Percentiles rank a stretch among this genome's conserved stretches.
These are phyloP conservation scores for Talaromyces borbonicus DNA, from an alignment of 495 filamentous ascomycete species.

Conservation along the genomic window DNA sequence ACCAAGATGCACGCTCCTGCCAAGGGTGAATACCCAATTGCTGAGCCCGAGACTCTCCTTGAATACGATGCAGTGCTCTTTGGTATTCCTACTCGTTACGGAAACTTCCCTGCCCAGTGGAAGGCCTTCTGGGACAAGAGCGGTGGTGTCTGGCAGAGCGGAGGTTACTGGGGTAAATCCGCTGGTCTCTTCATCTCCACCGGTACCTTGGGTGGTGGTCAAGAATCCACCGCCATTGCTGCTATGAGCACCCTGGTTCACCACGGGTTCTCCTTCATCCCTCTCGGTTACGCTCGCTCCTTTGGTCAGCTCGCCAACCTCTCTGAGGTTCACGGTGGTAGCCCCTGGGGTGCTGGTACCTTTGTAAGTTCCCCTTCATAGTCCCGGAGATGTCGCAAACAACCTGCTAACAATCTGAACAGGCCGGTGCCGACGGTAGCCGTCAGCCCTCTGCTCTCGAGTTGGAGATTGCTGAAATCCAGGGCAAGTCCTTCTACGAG, in stretches of 20 bases:
- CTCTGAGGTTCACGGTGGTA: conserved; percentile 71
- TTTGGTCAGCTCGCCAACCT: conserved; percentile 61
- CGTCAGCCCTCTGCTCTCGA: conserved; percentile 69
- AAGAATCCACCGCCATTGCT: conserved; percentile 78
- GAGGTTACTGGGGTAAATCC: conserved; percentile 81
- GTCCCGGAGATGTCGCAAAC: background rate
- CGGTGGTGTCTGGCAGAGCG: conserved; percentile 59
- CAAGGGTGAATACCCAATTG: conserved; percentile 59
- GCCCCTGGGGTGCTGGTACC: conserved; percentile 90
- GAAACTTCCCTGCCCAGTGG: conserved; percentile 97
- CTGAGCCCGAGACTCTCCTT: conserved; percentile 57
- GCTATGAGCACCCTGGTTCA: conserved; percentile 82
- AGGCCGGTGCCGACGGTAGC: conserved; percentile 58
- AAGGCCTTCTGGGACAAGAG: conserved; percentile 84
- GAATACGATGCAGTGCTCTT: conserved; percentile 86
- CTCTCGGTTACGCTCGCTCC: conserved; percentile 79
- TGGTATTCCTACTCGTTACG: conserved; percentile 95
- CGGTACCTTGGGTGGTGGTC: conserved; percentile 74
- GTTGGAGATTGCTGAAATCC: conserved; percentile 63
- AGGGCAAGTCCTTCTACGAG: conserved; percentile 84
- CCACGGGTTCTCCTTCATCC: conserved; percentile 93
- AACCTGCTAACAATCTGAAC: background rate
- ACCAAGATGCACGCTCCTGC: conserved; percentile 79
- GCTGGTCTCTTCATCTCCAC: conserved; percentile 88
- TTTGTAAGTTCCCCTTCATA: conserved; percentile 45